Base-by-base conservation (phyloP, 1,284 basidiomycete species). In the Cryptococcus hybrid region DNA sequence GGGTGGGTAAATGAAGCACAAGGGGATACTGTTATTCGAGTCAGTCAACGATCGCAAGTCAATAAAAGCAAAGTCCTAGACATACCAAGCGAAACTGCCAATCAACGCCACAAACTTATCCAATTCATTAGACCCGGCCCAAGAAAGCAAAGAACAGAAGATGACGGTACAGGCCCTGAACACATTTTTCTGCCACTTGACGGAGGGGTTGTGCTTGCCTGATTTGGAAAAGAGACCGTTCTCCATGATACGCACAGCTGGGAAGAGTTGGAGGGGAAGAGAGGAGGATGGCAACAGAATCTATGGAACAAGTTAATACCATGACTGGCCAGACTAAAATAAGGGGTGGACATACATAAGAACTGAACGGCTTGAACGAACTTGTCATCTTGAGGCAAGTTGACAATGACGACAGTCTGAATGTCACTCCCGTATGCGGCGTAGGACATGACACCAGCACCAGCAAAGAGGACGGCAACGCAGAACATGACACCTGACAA, bases 31-130 rank as follows among this genome's bases (percentile, higher is more conserved):
- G 37, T 30, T 37, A 18, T 8, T 15, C 50, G 39, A 3, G 59
- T 60, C 47, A 53, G 49, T 34, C n/a, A 18, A 34, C 35, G 24
- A 43, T 8, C 18, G 18, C 35, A 43, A n/a, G 15, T 30, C 30
- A 30, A 30, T 3, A 30, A 4, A 49, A n/a, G 18, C 34, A 37
- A 35, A 24, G 30, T 48, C 30, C n/a, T n/a, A 34, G 36, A 82
- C 89, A 67, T 64, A 92, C 92, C 93, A 98, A 56, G 94, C 94
- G 69, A 96, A 90, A 67, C 89, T 89, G 18, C 95, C 95, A 58
- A 99, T 85, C 65, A 99, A 85, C 12, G 90, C 85, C 12, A 99
- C 95, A 74, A 98, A 98, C 80, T 98, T 98, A 81, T 99, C 96
- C 54, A 99, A 79, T 78, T 97, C 93, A 46, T 82, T 83, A 18